Percentiles rank a stretch among this genome's conserved stretches.
Conservation (phyloP, 1,139 yeast genomes). For the Yamadazyma diospyri region DNA sequence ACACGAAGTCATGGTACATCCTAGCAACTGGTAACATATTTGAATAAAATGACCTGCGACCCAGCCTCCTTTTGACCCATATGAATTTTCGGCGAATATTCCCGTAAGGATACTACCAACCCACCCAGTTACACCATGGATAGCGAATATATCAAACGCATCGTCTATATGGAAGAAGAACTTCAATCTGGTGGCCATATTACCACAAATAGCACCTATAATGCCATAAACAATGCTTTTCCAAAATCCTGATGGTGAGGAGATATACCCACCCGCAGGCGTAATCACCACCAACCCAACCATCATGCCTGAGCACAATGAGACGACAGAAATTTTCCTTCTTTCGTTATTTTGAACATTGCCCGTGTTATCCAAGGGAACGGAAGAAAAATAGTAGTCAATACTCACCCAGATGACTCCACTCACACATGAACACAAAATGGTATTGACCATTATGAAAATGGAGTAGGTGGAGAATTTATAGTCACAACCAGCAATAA, state of each 20-base stretch:
- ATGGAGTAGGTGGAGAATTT: conserved; percentile 35
- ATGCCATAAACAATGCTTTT: conserved; percentile 39
- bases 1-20: conserved; percentile 37
- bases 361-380: conserved; percentile 27
- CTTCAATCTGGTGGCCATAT: conserved; percentile 40
- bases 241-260: conserved; percentile 39
- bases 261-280: conserved; percentile 45
- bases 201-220: conserved; percentile 35
- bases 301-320: conserved; percentile 42
- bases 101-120: conserved; percentile 43
- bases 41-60: conserved; percentile 46
- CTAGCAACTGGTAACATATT: conserved; percentile 46
- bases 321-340: conserved; percentile 37
- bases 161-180: conserved; percentile 40
- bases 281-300: conserved; percentile 44
- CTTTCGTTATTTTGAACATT: conserved; percentile 2
- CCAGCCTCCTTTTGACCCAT: conserved; percentile 46
- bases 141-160: conserved; percentile 45
- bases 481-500: conserved; percentile 43
- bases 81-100: conserved; percentile 33
- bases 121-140: conserved; percentile 45
- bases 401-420: conserved; percentile 37
- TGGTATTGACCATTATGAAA: conserved; percentile 33
- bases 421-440: conserved; percentile 34
- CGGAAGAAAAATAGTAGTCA: conserved; percentile 39